A percentile compares a stretch with the other conserved stretches of the same genome.
Evolutionary conservation across 2,329 filamentous ascomycete genomes (phyloP).

Genomic region (Pestalotiopsis sp.): DNA sequence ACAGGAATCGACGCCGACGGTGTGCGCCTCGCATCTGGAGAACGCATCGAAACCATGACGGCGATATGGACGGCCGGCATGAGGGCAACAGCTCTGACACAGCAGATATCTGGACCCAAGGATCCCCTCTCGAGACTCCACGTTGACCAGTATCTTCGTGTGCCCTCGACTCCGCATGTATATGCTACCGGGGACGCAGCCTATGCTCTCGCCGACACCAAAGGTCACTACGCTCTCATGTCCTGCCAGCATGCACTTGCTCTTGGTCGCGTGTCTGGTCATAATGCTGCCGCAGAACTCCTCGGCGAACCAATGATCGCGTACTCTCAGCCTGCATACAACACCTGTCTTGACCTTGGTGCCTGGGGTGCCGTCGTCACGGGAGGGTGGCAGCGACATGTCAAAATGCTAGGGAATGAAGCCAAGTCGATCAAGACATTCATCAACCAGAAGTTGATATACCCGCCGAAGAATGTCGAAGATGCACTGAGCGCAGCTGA

Average conservation of each 20-base stretch:
- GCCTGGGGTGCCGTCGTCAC: conserved; percentile 30
- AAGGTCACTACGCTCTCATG: conserved; percentile 35
- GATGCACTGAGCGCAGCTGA: conserved; percentile 28
- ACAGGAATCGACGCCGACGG: conserved; percentile 25
- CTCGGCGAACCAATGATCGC: conserved; percentile 24
- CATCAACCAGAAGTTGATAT: conserved; percentile 38
- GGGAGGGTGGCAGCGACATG: conserved; percentile 33
- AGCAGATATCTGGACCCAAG: conserved; percentile 32
- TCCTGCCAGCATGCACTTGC: conserved; percentile 41
- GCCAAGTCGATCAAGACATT: conserved; percentile 37
- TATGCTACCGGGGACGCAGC: conserved; percentile 40
- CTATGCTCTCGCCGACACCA: conserved; percentile 22
- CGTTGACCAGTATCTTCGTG: conserved; percentile 33
- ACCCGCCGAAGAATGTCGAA: conserved; percentile 28
- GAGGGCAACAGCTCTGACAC: conserved; percentile 32
- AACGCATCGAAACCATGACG: conserved; percentile 35
- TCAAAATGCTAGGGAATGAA: conserved; percentile 26
- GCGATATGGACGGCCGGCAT: conserved; percentile 41
- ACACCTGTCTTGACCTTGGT: conserved; percentile 40
- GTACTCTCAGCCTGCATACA: conserved; percentile 35
- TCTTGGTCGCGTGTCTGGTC: conserved; percentile 36
- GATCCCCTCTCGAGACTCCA: conserved; percentile 32
- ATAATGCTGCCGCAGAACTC: conserved; percentile 38
- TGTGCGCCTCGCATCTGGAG: conserved; percentile 30
- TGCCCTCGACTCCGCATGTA: conserved; percentile 22